These are phyloP conservation scores for Aspergillus cavernicola DNA, from an alignment of 495 filamentous ascomycete genomes.

Conservation along the genomic window DNA sequence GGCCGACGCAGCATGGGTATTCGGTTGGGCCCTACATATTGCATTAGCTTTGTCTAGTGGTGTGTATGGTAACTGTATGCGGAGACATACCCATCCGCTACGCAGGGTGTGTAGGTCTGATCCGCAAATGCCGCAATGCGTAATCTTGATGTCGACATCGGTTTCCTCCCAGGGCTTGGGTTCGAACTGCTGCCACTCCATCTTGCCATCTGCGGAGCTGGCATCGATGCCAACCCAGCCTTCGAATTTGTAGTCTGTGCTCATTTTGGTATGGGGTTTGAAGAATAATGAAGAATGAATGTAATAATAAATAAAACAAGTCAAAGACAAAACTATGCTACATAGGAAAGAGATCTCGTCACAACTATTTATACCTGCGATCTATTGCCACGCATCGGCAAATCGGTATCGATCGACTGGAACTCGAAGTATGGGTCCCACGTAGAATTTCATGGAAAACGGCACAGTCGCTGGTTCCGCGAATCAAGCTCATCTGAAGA, in stretches of 20 bases:
- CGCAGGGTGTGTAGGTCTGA: conserved; percentile 72
- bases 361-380: neutral
- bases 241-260: conserved; percentile 65
- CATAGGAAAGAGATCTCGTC: neutral
- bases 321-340: too few species aligned
- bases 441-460: neutral
- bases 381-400: neutral
- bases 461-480: neutral
- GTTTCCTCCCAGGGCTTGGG: conserved; percentile 79
- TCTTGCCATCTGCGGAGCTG: conserved; percentile 61
- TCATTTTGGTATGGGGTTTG: neutral
- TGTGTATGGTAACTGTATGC: neutral
- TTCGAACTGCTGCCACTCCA: conserved; percentile 71
- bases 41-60: neutral
- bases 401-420: too few species aligned
- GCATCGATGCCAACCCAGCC: conserved; percentile 77
- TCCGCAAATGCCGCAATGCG: conserved; percentile 44
- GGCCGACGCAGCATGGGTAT: conserved; percentile 74
- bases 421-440: too few species aligned
- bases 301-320: too few species aligned
- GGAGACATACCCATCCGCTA: conserved; percentile 60
- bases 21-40: conserved; percentile 40
- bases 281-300: too few species aligned
- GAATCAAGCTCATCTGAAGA: neutral
- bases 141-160: conserved; percentile 57